Evolutionary conservation across 2,329 filamentous ascomycete species (phyloP), one percentile per base, ranked within the genome.

Genomic region (Fusarium gaditjirri): DNA sequence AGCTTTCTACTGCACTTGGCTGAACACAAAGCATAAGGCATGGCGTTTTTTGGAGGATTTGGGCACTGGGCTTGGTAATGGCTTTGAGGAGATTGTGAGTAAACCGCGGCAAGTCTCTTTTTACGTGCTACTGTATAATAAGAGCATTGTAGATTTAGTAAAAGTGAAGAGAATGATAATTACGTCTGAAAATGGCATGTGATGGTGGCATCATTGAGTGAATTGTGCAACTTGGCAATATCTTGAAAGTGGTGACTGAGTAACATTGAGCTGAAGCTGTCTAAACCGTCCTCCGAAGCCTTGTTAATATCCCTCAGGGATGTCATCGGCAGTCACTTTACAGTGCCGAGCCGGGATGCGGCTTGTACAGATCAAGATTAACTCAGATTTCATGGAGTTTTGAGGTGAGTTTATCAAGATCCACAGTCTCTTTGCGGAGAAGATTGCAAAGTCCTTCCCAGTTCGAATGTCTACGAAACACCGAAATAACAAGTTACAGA

Each of bases 11-110:
- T 46, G 52, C 39, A 68, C 70, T 67, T 72, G 64, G 56, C 65
- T 65, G 56, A 65, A 60, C 56, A 74, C 71, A 66, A 61, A 69
- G 68, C 71, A 73, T 73, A 19, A 56, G 52, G 71, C 68, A 62
- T 31, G 71, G 71, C 71, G 71, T 66, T 73, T 73, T 73, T 65
- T 46, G 64, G 60, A 43, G 62, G 31, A 43, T 60, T 59, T 65
- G 27, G 38, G 52, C 33, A 36, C 39, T 36, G 61, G 42, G 13
- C 33, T 59, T 65, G 43, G 43, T 39, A 44, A 41, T 64, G 42
- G 44, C 14, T 36, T 35, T 64, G 46, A 38, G 52, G 55, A 73
- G 55, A 73, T 50, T 71, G 70, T 42, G 47, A 54, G 52, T 55
- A 50, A 47, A 55, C 35, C 41, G 43, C 46, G 57, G 60, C 55